Percentiles rank a stretch among this genome's conserved stretches.
These are phyloP conservation scores for Diaporthe humulicola DNA, from an alignment of 2,329 filamentous ascomycete species.

Conservation along the genomic window DNA sequence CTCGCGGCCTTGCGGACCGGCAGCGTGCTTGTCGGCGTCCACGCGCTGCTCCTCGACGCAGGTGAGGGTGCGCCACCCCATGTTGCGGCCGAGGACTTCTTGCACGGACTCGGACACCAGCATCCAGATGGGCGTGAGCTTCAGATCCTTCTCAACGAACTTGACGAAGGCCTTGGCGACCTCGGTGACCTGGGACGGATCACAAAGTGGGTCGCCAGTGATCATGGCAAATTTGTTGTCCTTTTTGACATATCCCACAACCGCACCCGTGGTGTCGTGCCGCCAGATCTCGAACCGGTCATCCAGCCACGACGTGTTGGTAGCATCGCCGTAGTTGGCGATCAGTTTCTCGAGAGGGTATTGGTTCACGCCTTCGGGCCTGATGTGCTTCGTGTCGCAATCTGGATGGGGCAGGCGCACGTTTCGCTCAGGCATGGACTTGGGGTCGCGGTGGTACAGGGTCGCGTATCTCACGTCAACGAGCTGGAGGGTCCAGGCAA, in stretches of 20 bases:
- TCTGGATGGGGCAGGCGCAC: conserved; percentile 85
- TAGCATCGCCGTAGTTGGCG: conserved; percentile 94
- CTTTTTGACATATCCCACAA: conserved; percentile 84
- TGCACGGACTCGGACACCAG: conserved; percentile 85
- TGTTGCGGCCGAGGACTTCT: conserved; percentile 81
- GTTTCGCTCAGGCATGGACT: conserved; percentile 80
- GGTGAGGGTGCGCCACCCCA: conserved; percentile 90
- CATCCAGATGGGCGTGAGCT: conserved; percentile 88
- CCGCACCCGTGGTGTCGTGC: conserved; percentile 82
- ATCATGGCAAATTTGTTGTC: conserved; percentile 83
- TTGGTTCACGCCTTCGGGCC: conserved; percentile 55
- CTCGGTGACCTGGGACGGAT: conserved; percentile 79
- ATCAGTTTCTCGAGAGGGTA: conserved; percentile 84
- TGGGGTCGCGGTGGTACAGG: conserved; percentile 89
- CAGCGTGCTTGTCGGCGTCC: conserved; percentile 78
- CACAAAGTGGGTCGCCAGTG: conserved; percentile 89
- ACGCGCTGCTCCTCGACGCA: conserved; percentile 92
- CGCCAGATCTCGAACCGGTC: conserved; percentile 91
- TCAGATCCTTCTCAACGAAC: conserved; percentile 77
- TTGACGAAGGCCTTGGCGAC: conserved; percentile 82
- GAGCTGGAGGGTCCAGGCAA: conserved; percentile 87
- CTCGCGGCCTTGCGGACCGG: conserved; percentile 68
- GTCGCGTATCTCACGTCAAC: conserved; percentile 92
- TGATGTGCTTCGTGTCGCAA: conserved; percentile 76
- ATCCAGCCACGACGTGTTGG: conserved; percentile 94